A percentile compares a stretch with the other conserved stretches of the same genome.
Conservation (phyloP, 164 flowering plant genomes). For the Houttuynia cordata region DNA sequence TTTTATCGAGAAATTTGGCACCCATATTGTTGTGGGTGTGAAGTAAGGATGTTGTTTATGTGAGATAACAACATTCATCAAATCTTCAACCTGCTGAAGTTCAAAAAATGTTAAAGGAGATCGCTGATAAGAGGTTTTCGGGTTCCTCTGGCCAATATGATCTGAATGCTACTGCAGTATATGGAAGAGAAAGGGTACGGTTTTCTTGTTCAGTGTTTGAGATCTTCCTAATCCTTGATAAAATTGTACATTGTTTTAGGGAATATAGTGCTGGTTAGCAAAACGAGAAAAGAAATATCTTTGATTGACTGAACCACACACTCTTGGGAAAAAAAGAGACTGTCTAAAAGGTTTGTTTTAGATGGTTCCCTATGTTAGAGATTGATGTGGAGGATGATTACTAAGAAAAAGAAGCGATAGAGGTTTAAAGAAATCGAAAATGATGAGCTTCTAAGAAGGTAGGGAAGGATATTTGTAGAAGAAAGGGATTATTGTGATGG, state of each 20-base stretch:
- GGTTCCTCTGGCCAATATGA: conserved; percentile 41
- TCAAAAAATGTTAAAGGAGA: conserved; percentile 67
- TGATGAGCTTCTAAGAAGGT: no score
- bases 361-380: no score
- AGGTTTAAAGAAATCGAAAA: no score
- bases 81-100: conserved; percentile 76
- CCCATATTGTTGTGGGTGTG: conserved; percentile 82
- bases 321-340: no score
- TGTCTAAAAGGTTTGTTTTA: no score
- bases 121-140: conserved; percentile 75
- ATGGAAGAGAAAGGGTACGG: conserved; percentile 51
- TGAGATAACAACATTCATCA: conserved; percentile 81
- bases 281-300: background rate
- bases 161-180: conserved; percentile 29
- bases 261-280: background rate
- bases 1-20: conserved; percentile 83
- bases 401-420: no score
- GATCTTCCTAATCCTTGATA: background rate
- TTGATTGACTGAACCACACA: no score
- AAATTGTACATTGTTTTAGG: background rate
- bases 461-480: no score
- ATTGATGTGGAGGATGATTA: no score
- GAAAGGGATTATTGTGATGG: no score
- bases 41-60: conserved; percentile 90
- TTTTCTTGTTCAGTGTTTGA: background rate